A percentile compares a stretch with the other conserved stretches of the same genome.
These are phyloP conservation scores for Talaromyces atroroseus DNA, from an alignment of 2,329 filamentous ascomycete genomes.

Conservation along the genomic window DNA sequence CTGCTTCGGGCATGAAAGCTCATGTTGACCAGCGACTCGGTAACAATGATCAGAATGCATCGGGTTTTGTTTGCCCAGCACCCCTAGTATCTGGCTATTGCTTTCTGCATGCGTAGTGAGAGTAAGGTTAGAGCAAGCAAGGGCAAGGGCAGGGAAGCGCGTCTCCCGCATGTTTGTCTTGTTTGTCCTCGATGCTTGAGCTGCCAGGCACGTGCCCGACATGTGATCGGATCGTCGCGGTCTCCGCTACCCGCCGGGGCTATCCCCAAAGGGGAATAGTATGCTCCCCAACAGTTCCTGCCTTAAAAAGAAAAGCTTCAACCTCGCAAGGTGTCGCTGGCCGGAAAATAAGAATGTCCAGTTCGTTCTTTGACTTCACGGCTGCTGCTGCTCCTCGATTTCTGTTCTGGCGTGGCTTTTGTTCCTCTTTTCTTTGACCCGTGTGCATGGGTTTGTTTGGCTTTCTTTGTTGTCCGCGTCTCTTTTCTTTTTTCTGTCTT, in stretches of 20 bases:
- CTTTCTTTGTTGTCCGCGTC: not conserved
- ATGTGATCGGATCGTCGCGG: slow-evolving; percentile 5
- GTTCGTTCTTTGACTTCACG: not conserved
- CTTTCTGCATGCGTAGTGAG: not conserved
- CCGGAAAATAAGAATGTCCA: not conserved
- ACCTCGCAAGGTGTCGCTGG: not conserved
- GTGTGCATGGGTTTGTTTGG: not conserved
- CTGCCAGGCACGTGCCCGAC: slow-evolving; percentile 4
- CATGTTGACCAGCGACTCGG: slow-evolving; percentile 2
- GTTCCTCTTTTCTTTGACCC: not conserved
- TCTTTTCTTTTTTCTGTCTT: slow-evolving; percentile 3
- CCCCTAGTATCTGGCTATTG: not conserved
- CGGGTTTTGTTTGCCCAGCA: slow-evolving; percentile 1
- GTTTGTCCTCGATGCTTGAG: slow-evolving; percentile 18
- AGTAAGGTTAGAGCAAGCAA: no score
- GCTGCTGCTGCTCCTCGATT: not conserved
- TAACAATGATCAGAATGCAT: not conserved
- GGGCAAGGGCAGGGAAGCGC: not conserved
- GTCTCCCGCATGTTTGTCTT: slow-evolving; percentile 23
- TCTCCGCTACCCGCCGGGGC: not conserved
- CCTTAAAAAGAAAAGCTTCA: not conserved
- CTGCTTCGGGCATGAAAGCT: slow-evolving; percentile 4
- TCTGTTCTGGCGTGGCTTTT: not conserved
- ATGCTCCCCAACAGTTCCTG: slow-evolving; percentile 12
- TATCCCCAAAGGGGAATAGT: slow-evolving; percentile 3